Evolutionary conservation across 169 alveolate species (phyloP), one percentile per base, ranked within the genome.

Genomic region (Plasmodium relictum): DNA sequence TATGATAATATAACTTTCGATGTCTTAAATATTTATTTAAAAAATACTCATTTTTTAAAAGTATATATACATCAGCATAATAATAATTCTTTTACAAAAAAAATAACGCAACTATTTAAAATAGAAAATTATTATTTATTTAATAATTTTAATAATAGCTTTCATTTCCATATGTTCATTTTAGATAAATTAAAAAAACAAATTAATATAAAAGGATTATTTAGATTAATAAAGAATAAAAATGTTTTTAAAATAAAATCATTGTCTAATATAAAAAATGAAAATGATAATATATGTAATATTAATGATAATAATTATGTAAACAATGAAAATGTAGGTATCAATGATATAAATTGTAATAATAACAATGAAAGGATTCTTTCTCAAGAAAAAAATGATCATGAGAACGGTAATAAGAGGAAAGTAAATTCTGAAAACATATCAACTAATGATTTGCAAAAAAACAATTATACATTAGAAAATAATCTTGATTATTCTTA

Each of bases 61-160:
- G 92, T 58, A 6, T 86, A 86, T 74, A 86, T 86, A 44, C 92
- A 86, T 61, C 92, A 86, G 26, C 92, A 86, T 41, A 52, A 59
- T 0, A 86, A 86, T 18, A 58, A 56, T 0, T 26, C 74, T 18
- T 86, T 86, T 16, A 86, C 92, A 2, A 86, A 71, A 42, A 86
- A 86, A 61, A 86, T 86, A 58, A 86, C 88, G 2, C 78, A 86
- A 16, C 39, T 86, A 18, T 69, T 86, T 42, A 26, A 63, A 48
- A 74, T 86, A 14, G 92, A 86, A 14, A 86, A 86, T 6, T 86
- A 86, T 41, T 86, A 86, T 39, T 66, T 86, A 0, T 86, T 86
- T 86, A 86, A 54, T 6, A 86, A 86, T 65, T 86, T 86, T 50
- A 18, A 39, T 16, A 50, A 39, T 14, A 86, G 92, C 26, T 59